phyloP scores from a whole-genome alignment of 2,329 filamentous ascomycete species.

The Neocucurbitaria cava region DNA sequence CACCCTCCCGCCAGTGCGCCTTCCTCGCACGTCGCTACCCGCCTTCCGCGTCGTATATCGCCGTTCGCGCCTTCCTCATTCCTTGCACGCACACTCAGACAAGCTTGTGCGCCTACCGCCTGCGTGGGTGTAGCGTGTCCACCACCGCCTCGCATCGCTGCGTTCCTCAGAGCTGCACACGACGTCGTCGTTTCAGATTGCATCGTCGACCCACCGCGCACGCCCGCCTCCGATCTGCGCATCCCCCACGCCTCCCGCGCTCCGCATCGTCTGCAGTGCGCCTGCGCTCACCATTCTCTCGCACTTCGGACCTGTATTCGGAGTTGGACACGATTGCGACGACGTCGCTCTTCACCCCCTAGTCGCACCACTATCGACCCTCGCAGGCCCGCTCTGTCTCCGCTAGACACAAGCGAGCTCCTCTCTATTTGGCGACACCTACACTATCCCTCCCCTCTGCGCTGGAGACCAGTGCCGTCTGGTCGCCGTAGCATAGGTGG shows the following conservation, averaged over 20 bases:
- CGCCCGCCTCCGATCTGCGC: slow-evolving; percentile 21
- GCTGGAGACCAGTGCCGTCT: slow-evolving; percentile 42
- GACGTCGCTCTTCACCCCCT: slow-evolving; percentile 8
- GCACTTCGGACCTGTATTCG: slow-evolving; percentile 21
- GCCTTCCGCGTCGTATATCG: slow-evolving; percentile 14
- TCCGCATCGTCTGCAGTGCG: slow-evolving; percentile 13
- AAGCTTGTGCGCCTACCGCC: slow-evolving; percentile 6
- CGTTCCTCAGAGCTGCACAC: slow-evolving; percentile 17
- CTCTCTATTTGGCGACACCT: slow-evolving; percentile 28
- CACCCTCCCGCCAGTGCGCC: slow-evolving; percentile 15
- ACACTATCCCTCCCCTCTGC: slow-evolving; percentile 31
- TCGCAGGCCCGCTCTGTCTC: slow-evolving; percentile 2
- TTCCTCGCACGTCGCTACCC: slow-evolving; percentile 11
- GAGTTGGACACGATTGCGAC: slow-evolving; percentile 12
- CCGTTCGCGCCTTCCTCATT: slow-evolving; percentile 12
- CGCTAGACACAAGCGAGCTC: slow-evolving; percentile 11
- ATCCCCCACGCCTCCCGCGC: slow-evolving; percentile 25
- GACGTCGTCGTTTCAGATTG: slow-evolving; percentile 44
- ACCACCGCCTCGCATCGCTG: slow-evolving; percentile 7
- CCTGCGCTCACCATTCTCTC: slow-evolving; percentile 13
- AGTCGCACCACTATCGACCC: slow-evolving; percentile 4
- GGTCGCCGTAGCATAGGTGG: slow-evolving; percentile 40
- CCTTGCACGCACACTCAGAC: slow-evolving; percentile 7
- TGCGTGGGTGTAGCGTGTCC: neutral
- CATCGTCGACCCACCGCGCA: slow-evolving; percentile 33